Base-by-base conservation (phyloP, 2,329 filamentous ascomycete genomes). In the Ceratocystis alfenasii region DNA sequence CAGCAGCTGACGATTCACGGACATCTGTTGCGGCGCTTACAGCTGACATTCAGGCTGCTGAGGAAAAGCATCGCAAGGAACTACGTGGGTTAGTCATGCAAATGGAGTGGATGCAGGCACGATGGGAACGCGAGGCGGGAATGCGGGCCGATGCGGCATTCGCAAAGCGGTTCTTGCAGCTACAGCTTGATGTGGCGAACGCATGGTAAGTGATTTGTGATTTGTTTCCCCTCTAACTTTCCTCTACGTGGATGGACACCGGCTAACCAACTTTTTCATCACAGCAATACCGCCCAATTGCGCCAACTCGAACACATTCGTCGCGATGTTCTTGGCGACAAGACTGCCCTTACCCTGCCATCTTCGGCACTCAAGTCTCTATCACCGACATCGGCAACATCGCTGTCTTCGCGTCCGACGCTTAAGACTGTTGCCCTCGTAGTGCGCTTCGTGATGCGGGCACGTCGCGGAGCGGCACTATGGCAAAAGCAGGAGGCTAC, bases 211-310 rank as follows among this genome's bases (percentile, higher is more conserved):
- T 87, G 70, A 67, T 66, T 41, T 22, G n/a, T n/a, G 15, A n/a
- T 61, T 50, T 62, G 59, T 44, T 64, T 62, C 55, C 63, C 46
- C 65, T 30, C 64, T 62, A 63, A 33, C 63, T 61, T 62, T 62
- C 57, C 41, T 64, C 28, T 44, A 17, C 3, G 28, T 20, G 61
- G 60, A 10, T 20, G 46, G 6, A 33, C 20, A 15, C 8, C 1
- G 65, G 64, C 67, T 66, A 59, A 66, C 50, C 57, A 57, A 36
- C 62, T 25, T 61, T n/a, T 55, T 60, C 30, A 57, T 62, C 59
- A 74, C 75, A 97, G 94, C 78, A 99, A 97, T 78, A 87, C 93
- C 75, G 88, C 90, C 68, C 90, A 97, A 74, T 85, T 97, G 67
- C 84, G 86, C 64, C 87, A 96, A 73, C 86, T 97, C 69, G 84